Base-by-base conservation (phyloP, 495 filamentous ascomycete genomes). In the Tuber umbilicatum region DNA sequence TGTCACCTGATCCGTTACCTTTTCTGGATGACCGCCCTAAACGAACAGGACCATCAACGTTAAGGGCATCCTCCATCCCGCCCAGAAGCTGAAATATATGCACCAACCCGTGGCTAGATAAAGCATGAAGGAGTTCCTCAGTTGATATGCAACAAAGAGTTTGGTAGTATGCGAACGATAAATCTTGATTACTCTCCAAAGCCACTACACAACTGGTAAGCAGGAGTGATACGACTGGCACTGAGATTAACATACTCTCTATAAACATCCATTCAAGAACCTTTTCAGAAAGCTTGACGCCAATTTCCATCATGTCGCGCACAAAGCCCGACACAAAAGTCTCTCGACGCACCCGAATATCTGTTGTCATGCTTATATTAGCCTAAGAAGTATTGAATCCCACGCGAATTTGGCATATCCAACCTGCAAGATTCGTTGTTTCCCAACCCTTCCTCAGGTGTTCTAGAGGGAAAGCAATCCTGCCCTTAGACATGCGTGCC, bases 241-340 rank as follows among this genome's bases (percentile, higher is more conserved):
- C 55, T 16, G 39, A 35, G 35, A 23, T 39, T 60, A 37, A 45
- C 39, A 35, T 12, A 40, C 82, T 85, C 47, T 74, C 88, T 88
- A 80, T 76, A 17, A 96, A 84, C 4, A 94, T 86, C 93, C 93
- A 97, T 31, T 85, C 70, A 37, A 93, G 85, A 31, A 96, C 79
- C 73, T 92, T 89, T 71, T 93, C 89, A 2, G 94, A 90, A 9
- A 95, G 83, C 21, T 83, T 71, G 39, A 82, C 83, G 47, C 85
- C 83, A 73, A 85, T 86, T 27, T 81, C 81, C 40, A 90, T 84
- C 31, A 91, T 86, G 74, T 89, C 86, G 75, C 89, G 87, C 1
- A 91, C 84, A 73, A 90, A 86, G 2, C 93, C 93, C 69, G 90
- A 90, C 64, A 92, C 83, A 74, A 96, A 88, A 3, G 87, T 85